Conservation (phyloP, 2,329 filamentous ascomycete species). For the Alternaria infectoria region DNA sequence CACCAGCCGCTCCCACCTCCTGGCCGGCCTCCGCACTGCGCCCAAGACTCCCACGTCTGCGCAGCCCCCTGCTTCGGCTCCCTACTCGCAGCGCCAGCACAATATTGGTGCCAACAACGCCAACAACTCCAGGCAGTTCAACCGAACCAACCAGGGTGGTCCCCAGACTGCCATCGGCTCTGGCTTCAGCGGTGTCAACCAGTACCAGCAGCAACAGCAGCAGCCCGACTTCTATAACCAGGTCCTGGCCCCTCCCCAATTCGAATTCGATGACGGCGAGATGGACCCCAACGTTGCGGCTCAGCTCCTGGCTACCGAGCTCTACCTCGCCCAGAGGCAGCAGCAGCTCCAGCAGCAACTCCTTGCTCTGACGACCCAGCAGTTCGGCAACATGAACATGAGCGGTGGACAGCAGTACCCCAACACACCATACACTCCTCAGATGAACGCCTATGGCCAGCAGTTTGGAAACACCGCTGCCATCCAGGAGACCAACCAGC, state of each 20-base stretch:
- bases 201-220: slow-evolving; percentile 54
- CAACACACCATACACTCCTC: slow-evolving; percentile 60
- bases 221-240: slow-evolving; percentile 73
- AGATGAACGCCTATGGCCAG: slow-evolving; percentile 67
- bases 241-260: slow-evolving; percentile 80
- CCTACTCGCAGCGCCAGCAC: slow-evolving; percentile 63
- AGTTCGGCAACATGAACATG: slow-evolving; percentile 67
- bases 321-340: slow-evolving; percentile 93
- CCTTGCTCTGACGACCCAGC: slow-evolving; percentile 71
- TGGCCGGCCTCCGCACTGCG: slow-evolving; percentile 90
- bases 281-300: slow-evolving; percentile 89
- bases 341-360: slow-evolving; percentile 94
- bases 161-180: slow-evolving; percentile 67
- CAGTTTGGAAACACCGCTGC: slow-evolving; percentile 71
- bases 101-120: slow-evolving; percentile 53
- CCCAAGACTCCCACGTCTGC: slow-evolving; percentile 79
- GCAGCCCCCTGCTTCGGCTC: slow-evolving; percentile 68
- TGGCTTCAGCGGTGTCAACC: slow-evolving; percentile 57
- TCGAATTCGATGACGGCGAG: slow-evolving; percentile 72
- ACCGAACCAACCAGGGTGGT: slow-evolving; percentile 52
- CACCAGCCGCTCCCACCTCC: slow-evolving; percentile 91
- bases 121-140: slow-evolving; percentile 51
- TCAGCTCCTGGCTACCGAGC: slow-evolving; percentile 87
- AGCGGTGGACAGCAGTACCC: slow-evolving; percentile 59
- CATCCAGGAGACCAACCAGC: slow-evolving; percentile 70